These are phyloP conservation scores for Sonneratia alba DNA, from an alignment of 345 rosid genomes.

Conservation along the genomic window DNA sequence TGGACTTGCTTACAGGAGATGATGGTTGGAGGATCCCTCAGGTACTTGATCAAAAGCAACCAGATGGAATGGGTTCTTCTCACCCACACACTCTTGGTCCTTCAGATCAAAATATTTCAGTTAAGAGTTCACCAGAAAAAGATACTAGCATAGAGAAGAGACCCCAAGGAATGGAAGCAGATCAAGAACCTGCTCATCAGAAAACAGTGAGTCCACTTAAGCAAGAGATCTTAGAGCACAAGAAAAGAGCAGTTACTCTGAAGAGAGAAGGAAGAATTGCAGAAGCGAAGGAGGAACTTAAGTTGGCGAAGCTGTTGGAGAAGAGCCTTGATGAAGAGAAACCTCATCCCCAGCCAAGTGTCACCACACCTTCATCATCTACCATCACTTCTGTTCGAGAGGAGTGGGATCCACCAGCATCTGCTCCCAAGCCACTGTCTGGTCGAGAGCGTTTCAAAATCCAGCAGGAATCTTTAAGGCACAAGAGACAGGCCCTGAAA, in stretches of 20 bases:
- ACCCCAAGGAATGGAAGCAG: conserved; percentile 12
- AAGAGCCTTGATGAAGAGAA: conserved; percentile 36
- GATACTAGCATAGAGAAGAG: conserved; percentile 12
- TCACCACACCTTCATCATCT: conserved; percentile 11
- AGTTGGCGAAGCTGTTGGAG: conserved; percentile 69
- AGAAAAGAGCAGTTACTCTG: conserved; percentile 69
- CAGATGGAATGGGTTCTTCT: conserved; percentile 18
- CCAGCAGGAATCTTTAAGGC: conserved; percentile 80
- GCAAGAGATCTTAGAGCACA: conserved; percentile 56
- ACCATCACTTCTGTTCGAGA: conserved; percentile 27
- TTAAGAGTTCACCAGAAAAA: conserved; percentile 2
- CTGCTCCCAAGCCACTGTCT: conserved; percentile 50
- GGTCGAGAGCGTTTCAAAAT: conserved; percentile 76
- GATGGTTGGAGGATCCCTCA: conserved; percentile 20
- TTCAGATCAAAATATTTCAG: background rate
- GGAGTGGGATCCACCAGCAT: conserved; percentile 30
- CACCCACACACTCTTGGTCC: conserved; percentile 3
- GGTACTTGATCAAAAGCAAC: conserved; percentile 20
- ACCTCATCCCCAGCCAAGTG: conserved; percentile 18
- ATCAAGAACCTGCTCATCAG: conserved; percentile 23
- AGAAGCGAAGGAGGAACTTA: conserved; percentile 78
- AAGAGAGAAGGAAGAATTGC: conserved; percentile 74
- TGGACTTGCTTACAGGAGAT: conserved; percentile 39
- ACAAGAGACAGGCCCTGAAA: conserved; percentile 82
- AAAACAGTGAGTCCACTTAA: conserved; percentile 29